Conservation (phyloP, 2,329 filamentous ascomycete species). For the Neocatenulostroma microsporum region DNA sequence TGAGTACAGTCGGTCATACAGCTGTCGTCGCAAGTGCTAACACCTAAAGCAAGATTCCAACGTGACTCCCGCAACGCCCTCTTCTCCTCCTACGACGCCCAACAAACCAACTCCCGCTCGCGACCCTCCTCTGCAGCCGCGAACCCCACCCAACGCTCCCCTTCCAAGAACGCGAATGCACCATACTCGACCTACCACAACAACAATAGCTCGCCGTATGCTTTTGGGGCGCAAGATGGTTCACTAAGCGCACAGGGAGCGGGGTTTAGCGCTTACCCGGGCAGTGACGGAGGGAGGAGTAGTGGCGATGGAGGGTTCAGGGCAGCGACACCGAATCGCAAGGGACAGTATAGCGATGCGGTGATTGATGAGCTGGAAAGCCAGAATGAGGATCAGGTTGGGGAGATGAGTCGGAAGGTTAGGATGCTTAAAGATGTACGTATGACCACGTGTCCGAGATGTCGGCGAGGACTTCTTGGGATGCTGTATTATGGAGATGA, state of each 20-base stretch:
- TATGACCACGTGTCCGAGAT: too few relatives aligned
- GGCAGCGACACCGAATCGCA: conserved; percentile 43
- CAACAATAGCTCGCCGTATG: conserved; percentile 17
- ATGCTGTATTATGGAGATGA: too few relatives aligned
- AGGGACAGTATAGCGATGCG: conserved; percentile 86
- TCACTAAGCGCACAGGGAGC: conserved; percentile 13
- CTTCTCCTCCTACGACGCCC: conserved; percentile 32
- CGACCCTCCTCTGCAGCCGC: conserved; percentile 27
- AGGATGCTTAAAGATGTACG: conserved; percentile 79
- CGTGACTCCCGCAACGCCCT: conserved; percentile 35
- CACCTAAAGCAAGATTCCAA: too few relatives aligned
- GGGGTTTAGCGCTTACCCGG: conserved; percentile 27
- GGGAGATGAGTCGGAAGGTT: conserved; percentile 87
- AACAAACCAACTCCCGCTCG: conserved; percentile 22
- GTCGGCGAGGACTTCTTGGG: too few relatives aligned
- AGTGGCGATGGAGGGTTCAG: conserved; percentile 29
- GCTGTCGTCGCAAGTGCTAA: too few relatives aligned
- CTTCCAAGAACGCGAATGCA: conserved; percentile 16
- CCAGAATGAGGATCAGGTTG: conserved; percentile 85
- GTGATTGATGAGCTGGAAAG: conserved; percentile 90
- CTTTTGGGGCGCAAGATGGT: conserved; percentile 7
- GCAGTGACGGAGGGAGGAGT: conserved; percentile 11
- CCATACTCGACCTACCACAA: conserved; percentile 18
- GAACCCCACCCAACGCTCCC: conserved; percentile 16
- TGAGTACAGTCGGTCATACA: too few relatives aligned